Conservation (phyloP, 164 flowering plant genomes). For the Vitis riparia region DNA sequence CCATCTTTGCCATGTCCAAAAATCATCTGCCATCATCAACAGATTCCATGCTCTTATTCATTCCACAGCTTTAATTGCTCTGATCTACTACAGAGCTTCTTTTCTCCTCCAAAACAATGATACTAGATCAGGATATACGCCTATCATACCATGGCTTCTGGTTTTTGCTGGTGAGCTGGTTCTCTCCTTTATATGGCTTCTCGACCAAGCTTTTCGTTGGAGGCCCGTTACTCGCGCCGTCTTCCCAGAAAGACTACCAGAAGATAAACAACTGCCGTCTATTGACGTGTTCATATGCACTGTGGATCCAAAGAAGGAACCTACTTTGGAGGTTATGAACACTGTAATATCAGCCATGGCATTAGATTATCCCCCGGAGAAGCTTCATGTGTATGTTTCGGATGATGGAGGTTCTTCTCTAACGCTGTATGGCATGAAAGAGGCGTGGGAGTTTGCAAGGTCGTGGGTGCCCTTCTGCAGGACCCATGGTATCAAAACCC, state of each 20-base stretch:
- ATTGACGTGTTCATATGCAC: constrained; percentile 65
- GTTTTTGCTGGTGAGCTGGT: constrained; percentile 44
- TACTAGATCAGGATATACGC: not conserved
- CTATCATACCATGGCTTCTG: constrained; percentile 28
- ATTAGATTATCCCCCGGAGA: constrained; percentile 60
- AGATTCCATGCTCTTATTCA: constrained; percentile 22
- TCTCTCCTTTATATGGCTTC: constrained; percentile 46
- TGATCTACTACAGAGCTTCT: constrained; percentile 30
- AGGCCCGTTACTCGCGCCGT: constrained; percentile 47
- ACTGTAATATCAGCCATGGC: constrained; percentile 72
- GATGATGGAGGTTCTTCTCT: constrained; percentile 60
- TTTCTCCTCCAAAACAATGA: constrained; percentile 9
- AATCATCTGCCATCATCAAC: constrained; percentile 14
- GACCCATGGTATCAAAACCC: constrained; percentile 33
- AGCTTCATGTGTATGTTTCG: constrained; percentile 62
- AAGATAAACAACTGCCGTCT: constrained; percentile 33
- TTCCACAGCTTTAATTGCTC: constrained; percentile 17
- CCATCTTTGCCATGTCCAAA: constrained; percentile 17
- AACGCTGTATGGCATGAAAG: constrained; percentile 40
- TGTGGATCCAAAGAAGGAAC: constrained; percentile 60
- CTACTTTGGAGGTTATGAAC: constrained; percentile 59
- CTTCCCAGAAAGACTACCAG: constrained; percentile 43
- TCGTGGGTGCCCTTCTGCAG: constrained; percentile 69
- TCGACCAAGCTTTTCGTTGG: constrained; percentile 41
- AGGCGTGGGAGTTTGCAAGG: constrained; percentile 46